Evolutionary conservation across 2,329 filamentous ascomycete genomes (phyloP).

Genomic region (Amauroascus verrucosus): DNA sequence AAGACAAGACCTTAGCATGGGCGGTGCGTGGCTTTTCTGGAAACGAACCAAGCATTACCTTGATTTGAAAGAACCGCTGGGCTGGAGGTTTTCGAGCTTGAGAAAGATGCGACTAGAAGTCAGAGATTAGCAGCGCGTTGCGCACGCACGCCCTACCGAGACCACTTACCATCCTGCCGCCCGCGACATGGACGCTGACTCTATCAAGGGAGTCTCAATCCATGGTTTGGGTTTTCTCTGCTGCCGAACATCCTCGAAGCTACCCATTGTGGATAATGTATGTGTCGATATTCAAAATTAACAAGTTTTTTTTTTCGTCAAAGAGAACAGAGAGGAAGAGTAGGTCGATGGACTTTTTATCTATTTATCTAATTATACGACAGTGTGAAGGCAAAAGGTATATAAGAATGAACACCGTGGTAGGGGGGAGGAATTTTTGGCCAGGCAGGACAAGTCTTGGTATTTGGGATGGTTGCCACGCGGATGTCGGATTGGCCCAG

Average conservation of each 20-base stretch:
- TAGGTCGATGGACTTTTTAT: background rate
- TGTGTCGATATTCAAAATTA: background rate
- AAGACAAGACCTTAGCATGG: background rate
- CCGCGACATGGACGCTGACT: constrained; percentile 56
- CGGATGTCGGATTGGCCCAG: constrained; percentile 7
- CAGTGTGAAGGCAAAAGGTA: background rate
- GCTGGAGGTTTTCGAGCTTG: constrained; percentile 77
- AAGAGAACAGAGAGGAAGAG: background rate
- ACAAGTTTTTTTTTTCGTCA: background rate
- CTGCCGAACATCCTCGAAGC: constrained; percentile 23
- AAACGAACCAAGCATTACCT: constrained; percentile 28
- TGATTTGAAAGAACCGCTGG: constrained; percentile 78
- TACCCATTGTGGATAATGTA: constrained; percentile 26
- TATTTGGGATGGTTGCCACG: background rate
- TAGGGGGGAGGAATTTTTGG: background rate
- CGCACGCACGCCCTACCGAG: background rate
- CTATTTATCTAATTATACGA: constrained; percentile 8
- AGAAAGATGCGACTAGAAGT: constrained; percentile 60
- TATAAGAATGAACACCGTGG: background rate
- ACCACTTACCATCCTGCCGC: constrained; percentile 59
- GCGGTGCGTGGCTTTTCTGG: no score
- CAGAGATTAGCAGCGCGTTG: constrained; percentile 17
- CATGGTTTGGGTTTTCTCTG: constrained; percentile 43
- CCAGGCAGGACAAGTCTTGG: background rate
- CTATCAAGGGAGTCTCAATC: constrained; percentile 61